Base-by-base conservation (phyloP, 31 red algal genomes). In the Bonnemaisonia californica region DNA sequence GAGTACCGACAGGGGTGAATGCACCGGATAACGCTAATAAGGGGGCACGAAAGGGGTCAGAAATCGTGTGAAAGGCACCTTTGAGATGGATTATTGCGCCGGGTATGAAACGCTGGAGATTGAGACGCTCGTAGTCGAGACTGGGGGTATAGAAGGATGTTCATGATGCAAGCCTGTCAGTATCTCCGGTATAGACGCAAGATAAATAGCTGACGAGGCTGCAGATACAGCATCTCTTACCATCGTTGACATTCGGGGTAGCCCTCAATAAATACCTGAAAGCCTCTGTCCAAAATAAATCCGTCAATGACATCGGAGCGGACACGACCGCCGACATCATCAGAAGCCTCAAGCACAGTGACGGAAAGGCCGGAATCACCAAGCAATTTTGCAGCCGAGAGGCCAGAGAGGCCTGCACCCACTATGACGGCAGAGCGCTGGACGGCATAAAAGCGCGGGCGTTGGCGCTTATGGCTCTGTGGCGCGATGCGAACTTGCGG, bases 181-280 rank as follows among this genome's bases (percentile, higher is more conserved):
- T n/a, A n/a, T n/a, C n/a, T n/a, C n/a, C n/a, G n/a, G n/a, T n/a
- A n/a, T n/a, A n/a, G n/a, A n/a, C n/a, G n/a, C n/a, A n/a, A n/a
- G n/a, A n/a, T n/a, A n/a, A n/a, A n/a, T n/a, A n/a, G n/a, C n/a
- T n/a, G n/a, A n/a, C n/a, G n/a, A n/a, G n/a, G n/a, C n/a, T n/a
- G n/a, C n/a, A n/a, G n/a, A n/a, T n/a, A n/a, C n/a, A n/a, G n/a
- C 45, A 51, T 54, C 27, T 69, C 79, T 30, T 37, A 71, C 77
- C 70, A 45, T 62, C 64, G 39, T 27, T 42, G 57, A 28, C 83
- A 86, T 58, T 84, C 62, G 7, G 89, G 89, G 69, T 99, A 99
- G 31, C 71, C 93, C 57, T 93, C 90, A 28, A 99, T 81, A 59
- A 99, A 85, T 23, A 99, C 86, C 72, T 99, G 97, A 41, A 99